Conservation (phyloP, 2,329 filamentous ascomycete species). For the Fusarium newnesense region DNA sequence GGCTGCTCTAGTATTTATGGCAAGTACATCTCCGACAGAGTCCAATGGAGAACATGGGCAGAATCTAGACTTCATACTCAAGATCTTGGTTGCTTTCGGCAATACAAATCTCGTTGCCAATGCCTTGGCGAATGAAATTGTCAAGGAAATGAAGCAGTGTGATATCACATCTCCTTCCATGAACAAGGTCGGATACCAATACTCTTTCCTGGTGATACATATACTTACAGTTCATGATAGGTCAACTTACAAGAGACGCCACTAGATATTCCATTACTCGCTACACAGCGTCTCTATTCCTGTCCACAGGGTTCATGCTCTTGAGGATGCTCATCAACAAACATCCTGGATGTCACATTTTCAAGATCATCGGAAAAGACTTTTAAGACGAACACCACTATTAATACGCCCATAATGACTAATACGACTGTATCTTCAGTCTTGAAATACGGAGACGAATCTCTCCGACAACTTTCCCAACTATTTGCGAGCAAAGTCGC, state of each 20-base stretch:
- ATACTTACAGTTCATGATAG: not conserved
- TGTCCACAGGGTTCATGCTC: too few species aligned
- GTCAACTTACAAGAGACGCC: not conserved
- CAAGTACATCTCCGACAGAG: not conserved
- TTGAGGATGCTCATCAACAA: not conserved
- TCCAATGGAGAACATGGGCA: not conserved
- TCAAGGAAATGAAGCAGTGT: constrained; percentile 15
- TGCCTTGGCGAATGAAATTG: constrained; percentile 3
- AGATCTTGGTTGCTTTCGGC: constrained; percentile 5
- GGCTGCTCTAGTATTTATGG: constrained; percentile 8
- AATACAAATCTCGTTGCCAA: not conserved
- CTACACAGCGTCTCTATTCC: constrained; percentile 9
- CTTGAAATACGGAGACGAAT: not conserved
- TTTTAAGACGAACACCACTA: not conserved
- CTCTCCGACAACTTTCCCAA: fast-evolving
- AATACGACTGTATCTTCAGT: not conserved
- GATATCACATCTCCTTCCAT: not conserved
- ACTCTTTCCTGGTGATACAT: fast-evolving
- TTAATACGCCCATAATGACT: not conserved
- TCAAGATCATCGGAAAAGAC: too few species aligned
- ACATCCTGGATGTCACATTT: not conserved
- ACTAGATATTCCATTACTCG: constrained; percentile 9
- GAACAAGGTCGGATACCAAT: not conserved
- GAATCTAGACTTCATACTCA: constrained; percentile 9
- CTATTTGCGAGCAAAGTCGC: constrained; percentile 13